Conservation (phyloP, 305 asterid genomes). For the Petunia hybrid region DNA sequence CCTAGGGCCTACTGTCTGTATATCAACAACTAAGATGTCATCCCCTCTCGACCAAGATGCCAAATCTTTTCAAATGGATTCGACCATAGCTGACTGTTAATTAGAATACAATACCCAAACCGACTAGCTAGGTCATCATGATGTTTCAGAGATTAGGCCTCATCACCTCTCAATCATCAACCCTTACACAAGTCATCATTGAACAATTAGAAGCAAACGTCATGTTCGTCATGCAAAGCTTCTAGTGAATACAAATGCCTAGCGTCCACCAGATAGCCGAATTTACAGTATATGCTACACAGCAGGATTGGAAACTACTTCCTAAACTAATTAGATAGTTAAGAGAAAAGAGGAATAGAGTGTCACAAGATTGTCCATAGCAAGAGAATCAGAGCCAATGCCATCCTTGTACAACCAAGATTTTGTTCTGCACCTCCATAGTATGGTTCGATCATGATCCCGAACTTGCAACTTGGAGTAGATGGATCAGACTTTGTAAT, state of each 20-base stretch:
- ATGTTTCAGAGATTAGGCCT: too few relatives aligned
- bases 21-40: too few relatives aligned
- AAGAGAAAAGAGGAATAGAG: neutral
- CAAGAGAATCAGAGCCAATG: conserved; percentile 38
- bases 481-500: conserved; percentile 72
- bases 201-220: neutral
- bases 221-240: neutral
- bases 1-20: too few relatives aligned
- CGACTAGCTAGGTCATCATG: too few relatives aligned
- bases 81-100: too few relatives aligned
- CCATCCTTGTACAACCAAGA: conserved; percentile 25
- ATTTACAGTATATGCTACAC: neutral
- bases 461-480: conserved; percentile 62
- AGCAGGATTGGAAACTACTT: neutral
- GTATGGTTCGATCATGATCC: conserved; percentile 60
- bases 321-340: neutral
- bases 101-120: too few relatives aligned
- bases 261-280: neutral
- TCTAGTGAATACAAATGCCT: neutral
- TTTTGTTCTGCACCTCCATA: conserved; percentile 52
- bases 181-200: too few relatives aligned
- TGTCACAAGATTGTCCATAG: conserved; percentile 4
- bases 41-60: too few relatives aligned
- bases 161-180: too few relatives aligned
- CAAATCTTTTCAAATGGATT: too few relatives aligned